A percentile compares a stretch with the other conserved stretches of the same genome.
Conservation (phyloP, 2,329 filamentous ascomycete genomes). For the Aspergillus brunneoviolaceus region DNA sequence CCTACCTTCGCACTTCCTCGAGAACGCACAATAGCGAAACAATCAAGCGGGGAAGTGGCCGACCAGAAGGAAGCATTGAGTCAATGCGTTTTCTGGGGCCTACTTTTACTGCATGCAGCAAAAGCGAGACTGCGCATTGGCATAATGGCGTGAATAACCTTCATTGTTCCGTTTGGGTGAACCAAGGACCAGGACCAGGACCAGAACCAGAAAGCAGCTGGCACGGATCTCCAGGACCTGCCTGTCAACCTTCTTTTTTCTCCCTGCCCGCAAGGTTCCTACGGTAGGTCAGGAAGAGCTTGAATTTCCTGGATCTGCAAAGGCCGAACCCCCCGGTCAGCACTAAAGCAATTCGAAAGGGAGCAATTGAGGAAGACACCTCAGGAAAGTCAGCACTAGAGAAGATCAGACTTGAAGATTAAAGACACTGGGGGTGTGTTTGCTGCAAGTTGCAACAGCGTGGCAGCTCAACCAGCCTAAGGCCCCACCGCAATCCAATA, state of each 20-base stretch:
- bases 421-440: background rate
- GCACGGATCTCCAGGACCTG: constrained; percentile 20
- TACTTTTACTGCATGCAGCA: background rate
- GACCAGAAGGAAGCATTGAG: background rate
- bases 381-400: background rate
- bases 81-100: background rate
- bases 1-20: background rate
- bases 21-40: background rate
- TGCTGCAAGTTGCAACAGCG: constrained; percentile 16
- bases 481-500: constrained; percentile 39
- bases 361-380: background rate
- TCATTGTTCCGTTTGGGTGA: constrained; percentile 1
- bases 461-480: constrained; percentile 29
- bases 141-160: constrained; percentile 1
- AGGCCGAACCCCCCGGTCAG: background rate
- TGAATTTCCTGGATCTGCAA: constrained; percentile 8
- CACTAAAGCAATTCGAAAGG: background rate
- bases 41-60: background rate
- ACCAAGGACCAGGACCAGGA: background rate
- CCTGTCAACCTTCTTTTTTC: constrained; percentile 16
- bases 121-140: background rate
- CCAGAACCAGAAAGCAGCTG: background rate
- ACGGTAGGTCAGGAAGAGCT: background rate
- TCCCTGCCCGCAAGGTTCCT: constrained; percentile 9
- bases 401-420: constrained; percentile 6